phyloP scores from a whole-genome alignment of 306 rosid genomes.

The Cucumis hystrix region DNA sequence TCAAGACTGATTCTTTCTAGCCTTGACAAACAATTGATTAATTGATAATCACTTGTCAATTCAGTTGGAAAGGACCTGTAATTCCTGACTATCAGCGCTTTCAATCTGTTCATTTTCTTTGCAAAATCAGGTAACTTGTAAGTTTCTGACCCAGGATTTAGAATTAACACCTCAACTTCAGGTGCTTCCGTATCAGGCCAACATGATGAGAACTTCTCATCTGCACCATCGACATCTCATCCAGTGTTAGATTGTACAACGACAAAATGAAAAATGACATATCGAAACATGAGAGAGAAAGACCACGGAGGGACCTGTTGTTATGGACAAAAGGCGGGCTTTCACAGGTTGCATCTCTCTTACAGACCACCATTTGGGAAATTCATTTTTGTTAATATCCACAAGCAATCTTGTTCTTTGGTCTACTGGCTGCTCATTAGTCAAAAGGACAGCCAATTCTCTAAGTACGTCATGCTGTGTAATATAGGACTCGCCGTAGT shows the following conservation, averaged over 20 bases:
- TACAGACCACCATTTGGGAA: conserved; percentile 45
- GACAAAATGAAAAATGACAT: not conserved
- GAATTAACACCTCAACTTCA: conserved; percentile 40
- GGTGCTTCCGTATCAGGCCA: conserved; percentile 33
- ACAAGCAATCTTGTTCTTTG: conserved; percentile 33
- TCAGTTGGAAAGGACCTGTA: conserved; percentile 25
- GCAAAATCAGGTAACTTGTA: conserved; percentile 30
- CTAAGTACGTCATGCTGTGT: conserved; percentile 46
- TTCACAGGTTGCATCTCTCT: conserved; percentile 10
- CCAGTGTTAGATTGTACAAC: not conserved
- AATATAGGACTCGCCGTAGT: conserved; percentile 34
- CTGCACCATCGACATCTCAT: conserved; percentile 25
- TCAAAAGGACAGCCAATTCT: conserved; percentile 43
- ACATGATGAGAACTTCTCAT: conserved; percentile 29
- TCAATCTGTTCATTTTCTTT: conserved; percentile 36
- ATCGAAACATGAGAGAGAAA: conserved; percentile 14
- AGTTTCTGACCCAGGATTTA: conserved; percentile 27
- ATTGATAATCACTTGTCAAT: conserved; percentile 17
- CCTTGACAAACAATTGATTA: conserved; percentile 16
- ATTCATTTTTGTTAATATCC: conserved; percentile 24
- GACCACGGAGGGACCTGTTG: conserved; percentile 35
- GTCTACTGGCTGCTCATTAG: conserved; percentile 9
- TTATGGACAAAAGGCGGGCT: conserved; percentile 41
- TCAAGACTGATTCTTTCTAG: conserved; percentile 48
- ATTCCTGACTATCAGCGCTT: conserved; percentile 41